Percentiles rank a stretch among this genome's conserved stretches.
phyloP scores from a whole-genome alignment of 306 rosid genomes.

The Gastrolobium villosum region DNA sequence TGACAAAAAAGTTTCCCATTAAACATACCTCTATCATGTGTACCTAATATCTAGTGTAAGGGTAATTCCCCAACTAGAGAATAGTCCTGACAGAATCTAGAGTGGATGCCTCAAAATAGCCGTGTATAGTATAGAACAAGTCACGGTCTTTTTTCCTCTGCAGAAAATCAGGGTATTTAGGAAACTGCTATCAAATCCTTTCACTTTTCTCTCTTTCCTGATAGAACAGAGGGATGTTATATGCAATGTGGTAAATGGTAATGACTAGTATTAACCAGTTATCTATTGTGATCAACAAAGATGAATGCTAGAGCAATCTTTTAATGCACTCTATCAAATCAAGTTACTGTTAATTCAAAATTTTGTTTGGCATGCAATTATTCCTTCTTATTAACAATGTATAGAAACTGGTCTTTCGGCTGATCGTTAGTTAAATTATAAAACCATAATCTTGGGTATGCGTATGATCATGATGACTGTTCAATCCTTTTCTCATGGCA shows the following conservation, averaged over 20 bases:
- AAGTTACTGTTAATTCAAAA: slow-evolving; percentile 12
- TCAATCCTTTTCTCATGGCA: slow-evolving; percentile 11
- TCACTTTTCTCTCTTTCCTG: neutral
- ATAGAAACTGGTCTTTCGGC: slow-evolving; percentile 15
- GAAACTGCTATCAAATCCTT: slow-evolving; percentile 1
- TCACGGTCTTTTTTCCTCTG: slow-evolving; percentile 1
- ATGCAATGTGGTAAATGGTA: slow-evolving; percentile 9
- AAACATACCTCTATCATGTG: neutral
- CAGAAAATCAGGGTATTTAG: slow-evolving; percentile 10
- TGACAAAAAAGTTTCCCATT: no score
- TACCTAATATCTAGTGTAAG: slow-evolving; percentile 2
- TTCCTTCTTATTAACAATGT: slow-evolving; percentile 9
- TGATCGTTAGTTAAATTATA: slow-evolving; percentile 23
- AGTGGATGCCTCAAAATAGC: neutral
- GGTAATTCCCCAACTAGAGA: neutral
- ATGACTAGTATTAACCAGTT: neutral
- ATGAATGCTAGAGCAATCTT: neutral
- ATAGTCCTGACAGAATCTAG: neutral
- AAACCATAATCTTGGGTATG: neutral
- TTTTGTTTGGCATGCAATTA: slow-evolving; percentile 13
- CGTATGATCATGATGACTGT: neutral
- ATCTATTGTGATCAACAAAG: slow-evolving; percentile 22
- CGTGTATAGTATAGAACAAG: neutral
- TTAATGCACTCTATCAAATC: slow-evolving; percentile 26
- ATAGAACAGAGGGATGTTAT: slow-evolving; percentile 7